These are phyloP conservation scores for Tagetes erecta DNA, from an alignment of 129 eudicot genomes.

Conservation along the genomic window DNA sequence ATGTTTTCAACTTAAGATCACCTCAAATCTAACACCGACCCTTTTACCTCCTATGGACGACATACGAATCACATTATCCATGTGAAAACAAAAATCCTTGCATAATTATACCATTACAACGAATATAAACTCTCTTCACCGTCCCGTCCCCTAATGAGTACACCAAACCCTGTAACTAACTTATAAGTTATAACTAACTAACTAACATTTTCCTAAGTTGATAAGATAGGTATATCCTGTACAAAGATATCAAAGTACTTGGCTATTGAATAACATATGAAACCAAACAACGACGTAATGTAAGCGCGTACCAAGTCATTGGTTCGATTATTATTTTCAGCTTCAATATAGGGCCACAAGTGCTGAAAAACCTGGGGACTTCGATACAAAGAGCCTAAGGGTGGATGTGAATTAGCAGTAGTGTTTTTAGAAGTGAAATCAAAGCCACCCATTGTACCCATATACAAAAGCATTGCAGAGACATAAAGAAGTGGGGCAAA, in stretches of 20 bases:
- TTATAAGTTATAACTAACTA: too few species aligned
- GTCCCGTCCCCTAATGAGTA: not conserved
- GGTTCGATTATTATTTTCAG: conserved; percentile 58
- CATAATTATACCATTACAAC: conserved; percentile 12
- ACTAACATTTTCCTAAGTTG: not conserved
- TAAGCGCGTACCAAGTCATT: conserved; percentile 46
- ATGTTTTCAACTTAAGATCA: not conserved
- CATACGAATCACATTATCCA: conserved; percentile 4
- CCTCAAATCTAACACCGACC: conserved; percentile 8
- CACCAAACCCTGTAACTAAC: too few species aligned
- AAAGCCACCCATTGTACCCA: conserved; percentile 80
- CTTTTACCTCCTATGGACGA: not conserved
- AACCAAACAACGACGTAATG: too few species aligned
- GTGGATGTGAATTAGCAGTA: conserved; percentile 32
- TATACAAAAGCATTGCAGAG: conserved; percentile 88
- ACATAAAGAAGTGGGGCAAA: conserved; percentile 89
- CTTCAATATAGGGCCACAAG: conserved; percentile 84
- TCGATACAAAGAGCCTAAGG: conserved; percentile 75
- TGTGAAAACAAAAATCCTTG: not conserved
- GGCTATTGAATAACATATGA: too few species aligned
- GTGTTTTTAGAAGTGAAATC: conserved; percentile 30
- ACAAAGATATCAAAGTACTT: not conserved
- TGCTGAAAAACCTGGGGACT: conserved; percentile 79
- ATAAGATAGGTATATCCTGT: conserved; percentile 8
- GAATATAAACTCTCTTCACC: not conserved